Evolutionary conservation across 2,329 filamentous ascomycete genomes (phyloP).

Genomic region (Paradendryphiella salina): DNA sequence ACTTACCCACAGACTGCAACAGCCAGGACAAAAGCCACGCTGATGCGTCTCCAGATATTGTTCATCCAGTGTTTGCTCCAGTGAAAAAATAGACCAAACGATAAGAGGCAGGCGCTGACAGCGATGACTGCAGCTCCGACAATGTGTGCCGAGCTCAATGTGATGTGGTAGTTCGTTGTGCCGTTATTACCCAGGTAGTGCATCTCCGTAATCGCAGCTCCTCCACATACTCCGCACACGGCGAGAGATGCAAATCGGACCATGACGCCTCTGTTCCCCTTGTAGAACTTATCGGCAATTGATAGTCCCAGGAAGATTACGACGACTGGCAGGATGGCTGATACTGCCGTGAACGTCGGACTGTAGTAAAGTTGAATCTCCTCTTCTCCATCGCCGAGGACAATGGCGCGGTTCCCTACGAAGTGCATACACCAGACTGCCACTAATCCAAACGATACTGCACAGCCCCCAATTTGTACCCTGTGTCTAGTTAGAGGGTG

Average conservation of each 20-base stretch:
- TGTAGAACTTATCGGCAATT: slow-evolving; percentile 57
- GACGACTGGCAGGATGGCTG: slow-evolving; percentile 77
- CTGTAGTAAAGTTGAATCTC: slow-evolving; percentile 75
- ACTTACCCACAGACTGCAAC: slow-evolving; percentile 68
- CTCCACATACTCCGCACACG: slow-evolving; percentile 69
- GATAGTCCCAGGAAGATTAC: slow-evolving; percentile 75
- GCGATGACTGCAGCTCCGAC: slow-evolving; percentile 73
- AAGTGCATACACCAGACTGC: slow-evolving; percentile 69
- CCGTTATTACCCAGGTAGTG: slow-evolving; percentile 86
- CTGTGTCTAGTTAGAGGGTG: slow-evolving; percentile 29
- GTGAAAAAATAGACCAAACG: slow-evolving; percentile 76
- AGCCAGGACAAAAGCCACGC: slow-evolving; percentile 70
- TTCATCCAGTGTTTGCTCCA: slow-evolving; percentile 76
- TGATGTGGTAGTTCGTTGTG: slow-evolving; percentile 73
- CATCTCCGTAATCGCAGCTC: slow-evolving; percentile 79
- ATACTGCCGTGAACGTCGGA: slow-evolving; percentile 70
- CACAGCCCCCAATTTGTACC: slow-evolving; percentile 49
- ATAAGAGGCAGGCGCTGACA: slow-evolving; percentile 68
- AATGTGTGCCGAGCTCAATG: slow-evolving; percentile 63
- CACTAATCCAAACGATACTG: slow-evolving; percentile 53
- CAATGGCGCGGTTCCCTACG: slow-evolving; percentile 78
- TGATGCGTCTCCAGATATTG: slow-evolving; percentile 72
- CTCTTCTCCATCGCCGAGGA: slow-evolving; percentile 63
- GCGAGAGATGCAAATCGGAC: slow-evolving; percentile 45
- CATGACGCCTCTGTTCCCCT: slow-evolving; percentile 31